Evolutionary conservation across 2,329 filamentous ascomycete species (phyloP).

Genomic region (Cladosporium sp.): DNA sequence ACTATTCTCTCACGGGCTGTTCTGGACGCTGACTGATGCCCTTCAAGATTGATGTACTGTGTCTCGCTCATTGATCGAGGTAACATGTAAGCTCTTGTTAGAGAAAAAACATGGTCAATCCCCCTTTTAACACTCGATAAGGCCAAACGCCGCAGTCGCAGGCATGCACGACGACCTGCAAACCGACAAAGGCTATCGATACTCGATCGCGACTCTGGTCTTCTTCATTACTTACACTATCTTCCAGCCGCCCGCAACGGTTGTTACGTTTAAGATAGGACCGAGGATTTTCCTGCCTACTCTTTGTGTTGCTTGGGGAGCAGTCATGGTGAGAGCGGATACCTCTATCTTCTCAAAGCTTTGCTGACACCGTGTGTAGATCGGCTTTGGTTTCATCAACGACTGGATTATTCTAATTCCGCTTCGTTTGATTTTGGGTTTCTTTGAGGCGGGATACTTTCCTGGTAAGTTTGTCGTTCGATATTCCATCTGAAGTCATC

Average conservation of each 20-base stretch:
- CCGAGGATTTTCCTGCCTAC: slow-evolving; percentile 37
- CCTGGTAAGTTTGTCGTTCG: slow-evolving; percentile 19
- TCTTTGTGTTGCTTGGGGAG: slow-evolving; percentile 58
- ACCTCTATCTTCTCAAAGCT: background rate
- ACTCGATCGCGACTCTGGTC: slow-evolving; percentile 59
- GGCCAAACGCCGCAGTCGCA: slow-evolving; percentile 67
- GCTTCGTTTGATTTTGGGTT: slow-evolving; percentile 60
- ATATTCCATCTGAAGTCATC: background rate
- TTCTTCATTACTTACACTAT: slow-evolving; percentile 74
- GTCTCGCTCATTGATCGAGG: slow-evolving; percentile 77
- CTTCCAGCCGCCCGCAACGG: slow-evolving; percentile 70
- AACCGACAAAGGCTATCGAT: slow-evolving; percentile 9
- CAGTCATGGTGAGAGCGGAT: slow-evolving; percentile 54
- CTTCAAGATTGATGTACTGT: slow-evolving; percentile 50
- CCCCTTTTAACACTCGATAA: background rate
- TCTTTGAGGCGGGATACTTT: slow-evolving; percentile 61
- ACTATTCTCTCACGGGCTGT: background rate
- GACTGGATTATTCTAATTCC: slow-evolving; percentile 55
- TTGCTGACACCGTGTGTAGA: background rate
- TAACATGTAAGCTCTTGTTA: slow-evolving; percentile 53
- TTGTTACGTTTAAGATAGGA: slow-evolving; percentile 67
- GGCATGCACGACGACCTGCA: slow-evolving; percentile 49
- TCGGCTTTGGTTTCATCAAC: slow-evolving; percentile 59
- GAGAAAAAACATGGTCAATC: background rate
- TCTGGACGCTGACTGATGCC: background rate